Percentiles rank a stretch among this genome's conserved stretches.
Conservation (phyloP, 2,329 filamentous ascomycete genomes). For the Dactylonectria estremocensis region DNA sequence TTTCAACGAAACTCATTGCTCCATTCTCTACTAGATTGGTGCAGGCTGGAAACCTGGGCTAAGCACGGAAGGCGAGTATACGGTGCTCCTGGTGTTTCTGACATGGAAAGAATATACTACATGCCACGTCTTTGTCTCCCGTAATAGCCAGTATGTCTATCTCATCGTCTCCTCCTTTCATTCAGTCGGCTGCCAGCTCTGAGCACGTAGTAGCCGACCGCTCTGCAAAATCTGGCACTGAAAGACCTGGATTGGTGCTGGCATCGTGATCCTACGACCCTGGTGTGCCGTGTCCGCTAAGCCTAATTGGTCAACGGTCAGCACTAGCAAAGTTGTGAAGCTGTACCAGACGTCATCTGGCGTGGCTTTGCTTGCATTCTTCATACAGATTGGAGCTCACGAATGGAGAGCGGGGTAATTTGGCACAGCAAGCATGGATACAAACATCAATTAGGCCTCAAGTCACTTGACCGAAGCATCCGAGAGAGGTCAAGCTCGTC, state of each 20-base stretch:
- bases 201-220: no score
- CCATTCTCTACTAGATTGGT: no score
- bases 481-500: not conserved
- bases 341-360: not conserved
- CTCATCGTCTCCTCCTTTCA: no score
- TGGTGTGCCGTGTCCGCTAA: not conserved
- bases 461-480: no score
- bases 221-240: not conserved
- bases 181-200: no score
- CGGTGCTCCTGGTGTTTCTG: no score
- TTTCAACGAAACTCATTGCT: conserved; percentile 16
- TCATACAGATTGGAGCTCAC: not conserved
- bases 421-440: not conserved
- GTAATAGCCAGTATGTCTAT: no score
- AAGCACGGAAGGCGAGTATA: no score
- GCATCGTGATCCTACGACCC: not conserved
- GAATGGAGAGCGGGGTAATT: not conserved
- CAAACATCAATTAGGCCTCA: not conserved
- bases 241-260: not conserved
- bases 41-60: no score
- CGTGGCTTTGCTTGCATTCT: not conserved
- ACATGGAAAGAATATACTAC: no score
- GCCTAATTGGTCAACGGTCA: not conserved
- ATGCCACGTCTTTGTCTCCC: no score
- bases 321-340: not conserved